Evolutionary conservation across 768 basidiomycete species (phyloP), one percentile per base, ranked within the genome.

Genomic region (Tricholoma bakamatsutake): DNA sequence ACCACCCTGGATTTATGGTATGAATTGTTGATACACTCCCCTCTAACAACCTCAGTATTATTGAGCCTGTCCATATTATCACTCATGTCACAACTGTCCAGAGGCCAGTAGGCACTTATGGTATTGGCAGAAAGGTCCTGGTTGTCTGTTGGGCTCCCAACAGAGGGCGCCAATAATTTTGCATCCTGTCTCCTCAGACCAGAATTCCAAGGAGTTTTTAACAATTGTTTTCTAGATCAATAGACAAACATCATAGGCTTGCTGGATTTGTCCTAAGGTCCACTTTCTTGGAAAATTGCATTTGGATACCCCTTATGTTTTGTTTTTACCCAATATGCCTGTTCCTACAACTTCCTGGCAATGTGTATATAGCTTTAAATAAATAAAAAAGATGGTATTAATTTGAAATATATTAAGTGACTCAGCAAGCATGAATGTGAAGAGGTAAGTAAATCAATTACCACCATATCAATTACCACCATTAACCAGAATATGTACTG

Each of bases 21-120:
- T 45, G 47, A 9, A 53, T 64, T 54, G 59, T 67, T 15, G 58
- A 61, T 57, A 53, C 54, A 37, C 31, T 39, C 9, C 57, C 33
- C 18, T 61, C 56, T 2, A 30, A 56, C 11, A 12, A 57, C 4
- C 50, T 64, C 18, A 27, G 51, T n/a, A 61, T 69, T 30, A 61
- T 67, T 50, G 62, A 68, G 43, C 61, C 56, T 5, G n/a, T 28
- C 3, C 62, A 68, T 49, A 64, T 68, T 40, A 61, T 68, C 35
- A 63, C 62, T 5, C 67, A 68, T 57, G 33, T 68, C 10, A 59
- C 62, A 31, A 54, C 54, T 11, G 64, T 54, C 35, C 45, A 50
- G 17, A 45, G 59, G 12, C 61, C 61, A 42, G 39, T 18, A 51
- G 59, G 64, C 1, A 64, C 67, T 1, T 68, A 63, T 58, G 58